Base-by-base conservation (phyloP, 177 flowering plant genomes). In the Telopea speciosissima region DNA sequence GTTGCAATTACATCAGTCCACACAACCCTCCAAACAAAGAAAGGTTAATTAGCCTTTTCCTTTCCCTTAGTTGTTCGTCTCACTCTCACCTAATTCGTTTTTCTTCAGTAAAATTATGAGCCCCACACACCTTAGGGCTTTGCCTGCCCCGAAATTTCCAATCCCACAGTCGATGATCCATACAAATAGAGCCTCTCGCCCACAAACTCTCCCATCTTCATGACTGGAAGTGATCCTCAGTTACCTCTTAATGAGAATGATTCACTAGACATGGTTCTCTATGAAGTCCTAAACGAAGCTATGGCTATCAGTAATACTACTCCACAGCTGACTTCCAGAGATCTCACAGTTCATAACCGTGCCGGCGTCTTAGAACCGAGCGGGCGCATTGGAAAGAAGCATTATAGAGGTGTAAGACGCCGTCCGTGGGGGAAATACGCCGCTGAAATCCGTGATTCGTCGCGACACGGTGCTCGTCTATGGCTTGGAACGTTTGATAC, bases 361-460 rank as follows among this genome's bases (percentile, higher is more conserved):
- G n/a, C 63, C 25, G 21, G 62, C 63, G n/a, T n/a, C n/a, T 2
- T 62, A 5, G 49, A 44, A 10, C 78, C 81, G 1, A 54, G 62
- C 8, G n/a, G 59, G 9, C 58, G 28, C 31, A 71, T 76, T 44
- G 73, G 40, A 17, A 79, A 74, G 60, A 77, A 76, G 81, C 90
- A 82, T 64, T 90, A 89, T 68, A 77, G 93, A 67, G 96, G 96
- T 6, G 96, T 90, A 17, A 67, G 96, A 73, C 83, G 91, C 21
- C 87, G 96, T 11, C 93, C 96, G 5, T 90, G 96, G 96, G 96
- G 96, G 17, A 90, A 90, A 73, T 90, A 54, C 71, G 93, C 90
- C 0, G 93, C 96, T 0, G 96, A 87, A 73, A 90, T 90, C 54
- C 88, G 93, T 0, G 93, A 90, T 73, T 89, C 93, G 6, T 61